phyloP scores from a whole-genome alignment of 1,139 yeast species.

The Saccharomyces pastorianus region DNA sequence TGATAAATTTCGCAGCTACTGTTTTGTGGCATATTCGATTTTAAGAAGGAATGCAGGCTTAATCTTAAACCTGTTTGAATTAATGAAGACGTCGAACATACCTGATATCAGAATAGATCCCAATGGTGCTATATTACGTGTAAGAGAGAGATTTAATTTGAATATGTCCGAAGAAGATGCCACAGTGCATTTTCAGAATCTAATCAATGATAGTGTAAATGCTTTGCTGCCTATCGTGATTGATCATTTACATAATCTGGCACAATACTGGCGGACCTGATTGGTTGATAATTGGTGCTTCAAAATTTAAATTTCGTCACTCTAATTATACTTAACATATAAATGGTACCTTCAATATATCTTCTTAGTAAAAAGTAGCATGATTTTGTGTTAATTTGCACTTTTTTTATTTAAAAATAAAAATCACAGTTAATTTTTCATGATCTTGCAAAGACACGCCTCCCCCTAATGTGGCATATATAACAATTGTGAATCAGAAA shows the following conservation, averaged over 20 bases:
- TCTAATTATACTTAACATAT: not conserved
- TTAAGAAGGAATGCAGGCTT: slow-evolving; percentile 82
- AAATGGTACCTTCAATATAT: not conserved
- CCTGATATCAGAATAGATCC: slow-evolving; percentile 79
- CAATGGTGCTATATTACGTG: slow-evolving; percentile 73
- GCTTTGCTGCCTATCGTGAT: slow-evolving; percentile 92
- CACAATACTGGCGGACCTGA: slow-evolving; percentile 94
- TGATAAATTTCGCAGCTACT: slow-evolving; percentile 78
- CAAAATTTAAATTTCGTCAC: not conserved
- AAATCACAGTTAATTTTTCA: not conserved
- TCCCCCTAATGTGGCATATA: not conserved
- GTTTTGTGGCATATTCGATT: slow-evolving; percentile 90
- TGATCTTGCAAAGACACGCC: not conserved
- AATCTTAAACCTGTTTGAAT: slow-evolving; percentile 80
- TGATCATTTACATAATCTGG: slow-evolving; percentile 87
- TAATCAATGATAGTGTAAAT: slow-evolving; percentile 87
- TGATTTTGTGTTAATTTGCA: not conserved
- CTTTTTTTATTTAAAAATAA: not conserved
- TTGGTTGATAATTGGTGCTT: not conserved
- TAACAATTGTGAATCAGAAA: not conserved
- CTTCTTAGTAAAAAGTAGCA: not conserved
- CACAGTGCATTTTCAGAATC: slow-evolving; percentile 81
- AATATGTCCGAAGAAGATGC: slow-evolving; percentile 96
- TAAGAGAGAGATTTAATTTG: slow-evolving; percentile 86
- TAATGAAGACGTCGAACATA: slow-evolving; percentile 89